Conservation (phyloP, 345 rosid genomes). For the Luvunga scandens region DNA sequence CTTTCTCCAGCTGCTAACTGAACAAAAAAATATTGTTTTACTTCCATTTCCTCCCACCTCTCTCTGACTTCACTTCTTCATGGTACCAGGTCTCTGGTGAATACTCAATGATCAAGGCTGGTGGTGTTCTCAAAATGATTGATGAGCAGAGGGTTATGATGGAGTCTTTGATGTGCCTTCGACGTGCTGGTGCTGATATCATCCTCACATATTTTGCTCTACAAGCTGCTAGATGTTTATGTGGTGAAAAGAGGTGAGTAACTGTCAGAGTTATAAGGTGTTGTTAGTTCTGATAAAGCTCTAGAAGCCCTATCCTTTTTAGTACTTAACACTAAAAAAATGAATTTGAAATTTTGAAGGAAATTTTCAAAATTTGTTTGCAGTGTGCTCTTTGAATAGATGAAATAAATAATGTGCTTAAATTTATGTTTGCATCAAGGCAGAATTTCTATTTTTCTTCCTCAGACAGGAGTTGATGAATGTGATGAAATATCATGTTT, state of each 20-base stretch:
- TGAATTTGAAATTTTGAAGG: background rate
- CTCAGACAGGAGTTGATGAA: background rate
- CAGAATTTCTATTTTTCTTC: background rate
- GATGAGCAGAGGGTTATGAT: constrained; percentile 92
- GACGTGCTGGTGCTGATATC: constrained; percentile 87
- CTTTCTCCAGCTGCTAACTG: background rate
- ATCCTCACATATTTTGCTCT: constrained; percentile 87
- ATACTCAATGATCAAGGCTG: constrained; percentile 95
- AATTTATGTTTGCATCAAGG: background rate
- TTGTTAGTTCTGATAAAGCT: background rate
- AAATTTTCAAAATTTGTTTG: background rate
- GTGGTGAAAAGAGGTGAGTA: constrained; percentile 45
- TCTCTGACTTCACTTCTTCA: background rate
- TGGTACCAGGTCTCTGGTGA: constrained; percentile 73
- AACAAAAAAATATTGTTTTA: background rate
- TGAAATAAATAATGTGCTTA: background rate
- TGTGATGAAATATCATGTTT: background rate
- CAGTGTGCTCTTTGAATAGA: background rate
- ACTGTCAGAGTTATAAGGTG: background rate
- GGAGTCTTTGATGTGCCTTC: constrained; percentile 83
- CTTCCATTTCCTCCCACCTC: background rate
- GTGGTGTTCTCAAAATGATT: constrained; percentile 79
- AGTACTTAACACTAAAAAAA: background rate
- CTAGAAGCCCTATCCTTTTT: background rate
- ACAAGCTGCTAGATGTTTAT: constrained; percentile 76